Base-by-base conservation (phyloP, 176 grass and related monocot genomes). In the Eragrostis nindensis region DNA sequence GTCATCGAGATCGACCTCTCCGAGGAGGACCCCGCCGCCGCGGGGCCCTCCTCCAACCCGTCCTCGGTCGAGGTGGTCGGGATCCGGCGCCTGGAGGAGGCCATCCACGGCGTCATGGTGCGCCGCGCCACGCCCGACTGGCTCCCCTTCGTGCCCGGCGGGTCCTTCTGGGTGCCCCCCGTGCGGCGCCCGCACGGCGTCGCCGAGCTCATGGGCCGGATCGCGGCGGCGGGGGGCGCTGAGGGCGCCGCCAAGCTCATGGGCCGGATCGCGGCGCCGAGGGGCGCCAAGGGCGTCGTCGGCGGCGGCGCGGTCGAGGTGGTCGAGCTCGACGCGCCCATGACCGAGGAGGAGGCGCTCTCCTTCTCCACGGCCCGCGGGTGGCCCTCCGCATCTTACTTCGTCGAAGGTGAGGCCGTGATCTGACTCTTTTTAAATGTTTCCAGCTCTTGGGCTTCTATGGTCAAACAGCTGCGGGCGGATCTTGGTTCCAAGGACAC, bases 91-190 rank as follows among this genome's bases (percentile, higher is more conserved):
- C 86, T 99, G 27, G 87, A 93, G 84, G 97, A 99, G 44, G 92
- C 90, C 26, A 88, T 99, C 44, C 97, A 95, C 47, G 89, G 88
- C 10, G 86, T 93, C n/a, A 86, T 99, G 61, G 90, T 96, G 32
- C 90, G 92, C 11, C 85, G 89, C 46, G 88, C 91, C 49, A 87
- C 93, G 16, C 97, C 97, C 21, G 97, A 95, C 41, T 99, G 93
- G 97, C 88, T 99, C 10, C 97, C 97, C 13, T 99, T 99, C 85
- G 80, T 99, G 5, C 93, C 97, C 0, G 97, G 93, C 8, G 79
- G 82, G 0, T 99, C 93, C 6, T 99, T 95, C 89, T 99, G 93
- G 93, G 90, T 99, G 5, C 93, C 97, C 30, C 89, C 93, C 8
- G 39, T 94, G 49, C 86, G 82, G 32, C 90, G 85, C 47, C 88